Evolutionary conservation across 352 stramenopile genomes (phyloP).

Genomic region (Phytophthora gonapodyides): DNA sequence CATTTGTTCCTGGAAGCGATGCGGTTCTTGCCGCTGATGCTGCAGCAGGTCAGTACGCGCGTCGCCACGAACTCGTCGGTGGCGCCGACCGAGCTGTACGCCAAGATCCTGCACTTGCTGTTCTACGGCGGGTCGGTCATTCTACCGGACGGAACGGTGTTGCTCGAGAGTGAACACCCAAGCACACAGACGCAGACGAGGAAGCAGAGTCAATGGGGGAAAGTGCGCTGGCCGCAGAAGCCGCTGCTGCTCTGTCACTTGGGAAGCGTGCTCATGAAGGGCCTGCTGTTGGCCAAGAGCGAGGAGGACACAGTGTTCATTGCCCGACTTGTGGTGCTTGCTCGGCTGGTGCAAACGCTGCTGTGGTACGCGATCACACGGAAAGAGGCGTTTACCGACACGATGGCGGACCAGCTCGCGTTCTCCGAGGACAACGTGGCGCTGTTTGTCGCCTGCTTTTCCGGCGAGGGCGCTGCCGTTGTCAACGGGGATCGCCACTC

Average conservation of each 20-base stretch:
- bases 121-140: constrained; percentile 81
- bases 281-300: constrained; percentile 61
- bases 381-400: constrained; percentile 60
- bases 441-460: constrained; percentile 60
- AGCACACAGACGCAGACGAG: constrained; percentile 87
- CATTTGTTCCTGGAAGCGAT: constrained; percentile 73
- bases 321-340: constrained; percentile 66
- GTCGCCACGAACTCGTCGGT: constrained; percentile 33
- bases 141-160: constrained; percentile 62
- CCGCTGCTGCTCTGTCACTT: constrained; percentile 76
- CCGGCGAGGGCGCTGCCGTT: constrained; percentile 19
- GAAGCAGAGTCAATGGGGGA: constrained; percentile 86
- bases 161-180: constrained; percentile 76
- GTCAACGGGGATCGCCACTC: not conserved
- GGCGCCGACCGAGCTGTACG: constrained; percentile 28
- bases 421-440: constrained; percentile 58
- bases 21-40: constrained; percentile 76
- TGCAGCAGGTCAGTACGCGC: constrained; percentile 51
- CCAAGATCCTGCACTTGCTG: constrained; percentile 63
- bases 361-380: constrained; percentile 76
- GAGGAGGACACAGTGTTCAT: constrained; percentile 65
- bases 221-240: constrained; percentile 78
- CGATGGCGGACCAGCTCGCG: constrained; percentile 62
- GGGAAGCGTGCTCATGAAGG: constrained; percentile 73
- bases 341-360: constrained; percentile 73